Conservation (phyloP, 1,139 yeast species). For the Geotrichum aggregatum region DNA sequence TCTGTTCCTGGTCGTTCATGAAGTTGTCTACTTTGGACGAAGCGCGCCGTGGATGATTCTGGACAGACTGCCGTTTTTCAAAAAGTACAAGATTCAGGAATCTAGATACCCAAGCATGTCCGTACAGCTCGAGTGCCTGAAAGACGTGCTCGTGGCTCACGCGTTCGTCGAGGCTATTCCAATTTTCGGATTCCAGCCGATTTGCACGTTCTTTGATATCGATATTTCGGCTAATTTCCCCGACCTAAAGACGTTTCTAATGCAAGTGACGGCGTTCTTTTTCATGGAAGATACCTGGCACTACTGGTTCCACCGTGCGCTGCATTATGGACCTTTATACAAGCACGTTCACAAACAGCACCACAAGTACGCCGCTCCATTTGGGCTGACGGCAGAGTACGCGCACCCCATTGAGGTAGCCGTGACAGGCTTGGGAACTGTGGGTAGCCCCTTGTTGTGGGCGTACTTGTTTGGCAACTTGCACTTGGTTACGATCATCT, state of each 20-base stretch:
- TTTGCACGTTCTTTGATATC: constrained; percentile 73
- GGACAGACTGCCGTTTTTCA: constrained; percentile 70
- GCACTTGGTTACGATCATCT: constrained; percentile 76
- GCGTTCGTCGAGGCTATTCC: constrained; percentile 90
- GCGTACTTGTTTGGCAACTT: constrained; percentile 61
- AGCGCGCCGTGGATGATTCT: constrained; percentile 80
- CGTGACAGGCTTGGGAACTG: constrained; percentile 88
- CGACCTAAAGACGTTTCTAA: constrained; percentile 48
- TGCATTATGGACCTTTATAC: constrained; percentile 82
- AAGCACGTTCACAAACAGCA: constrained; percentile 92
- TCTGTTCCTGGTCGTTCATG: constrained; percentile 68
- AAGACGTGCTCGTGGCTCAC: constrained; percentile 77
- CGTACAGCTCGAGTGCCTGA: constrained; percentile 90
- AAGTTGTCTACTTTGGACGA: constrained; percentile 76
- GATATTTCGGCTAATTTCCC: constrained; percentile 83
- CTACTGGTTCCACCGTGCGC: constrained; percentile 85
- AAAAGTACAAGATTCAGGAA: constrained; percentile 76
- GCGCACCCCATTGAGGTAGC: constrained; percentile 94
- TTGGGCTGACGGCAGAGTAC: constrained; percentile 92
- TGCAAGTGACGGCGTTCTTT: constrained; percentile 71
- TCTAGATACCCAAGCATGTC: constrained; percentile 66
- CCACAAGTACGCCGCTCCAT: constrained; percentile 95
- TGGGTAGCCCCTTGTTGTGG: constrained; percentile 80
- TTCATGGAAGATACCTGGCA: constrained; percentile 92
- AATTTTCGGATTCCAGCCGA: constrained; percentile 92